These are phyloP conservation scores for Mimosa bimucronata DNA, from an alignment of 306 rosid species.

Conservation along the genomic window DNA sequence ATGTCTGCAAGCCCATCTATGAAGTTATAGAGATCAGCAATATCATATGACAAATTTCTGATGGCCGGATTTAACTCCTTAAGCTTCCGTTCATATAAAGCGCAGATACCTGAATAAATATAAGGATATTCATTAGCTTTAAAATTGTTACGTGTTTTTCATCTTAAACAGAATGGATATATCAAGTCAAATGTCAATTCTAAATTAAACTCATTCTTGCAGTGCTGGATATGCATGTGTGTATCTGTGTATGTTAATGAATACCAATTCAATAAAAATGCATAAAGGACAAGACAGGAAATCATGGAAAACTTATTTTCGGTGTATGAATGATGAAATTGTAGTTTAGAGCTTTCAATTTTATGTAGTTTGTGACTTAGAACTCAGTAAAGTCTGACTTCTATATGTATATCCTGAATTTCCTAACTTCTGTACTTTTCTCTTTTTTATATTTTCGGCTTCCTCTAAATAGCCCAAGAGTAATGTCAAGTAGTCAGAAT, in stretches of 20 bases:
- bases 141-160: background rate
- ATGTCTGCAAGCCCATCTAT: conserved; percentile 93
- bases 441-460: background rate
- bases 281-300: background rate
- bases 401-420: background rate
- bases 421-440: background rate
- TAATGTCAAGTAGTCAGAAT: background rate
- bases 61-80: conserved; percentile 90
- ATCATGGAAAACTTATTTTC: background rate
- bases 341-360: background rate
- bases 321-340: background rate
- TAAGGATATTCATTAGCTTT: conserved; percentile 31
- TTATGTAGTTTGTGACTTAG: too few relatives aligned
- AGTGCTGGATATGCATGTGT: background rate
- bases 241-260: background rate
- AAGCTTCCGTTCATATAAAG: conserved; percentile 91
- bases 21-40: conserved; percentile 90
- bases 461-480: background rate
- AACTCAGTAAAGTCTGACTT: background rate
- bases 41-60: conserved; percentile 86
- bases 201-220: background rate
- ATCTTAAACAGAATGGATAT: background rate
- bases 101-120: conserved; percentile 77
- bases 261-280: conserved; percentile 5
- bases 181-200: background rate